phyloP scores from a whole-genome alignment of 2,329 filamentous ascomycete genomes.

The Apiospora pterosperma region DNA sequence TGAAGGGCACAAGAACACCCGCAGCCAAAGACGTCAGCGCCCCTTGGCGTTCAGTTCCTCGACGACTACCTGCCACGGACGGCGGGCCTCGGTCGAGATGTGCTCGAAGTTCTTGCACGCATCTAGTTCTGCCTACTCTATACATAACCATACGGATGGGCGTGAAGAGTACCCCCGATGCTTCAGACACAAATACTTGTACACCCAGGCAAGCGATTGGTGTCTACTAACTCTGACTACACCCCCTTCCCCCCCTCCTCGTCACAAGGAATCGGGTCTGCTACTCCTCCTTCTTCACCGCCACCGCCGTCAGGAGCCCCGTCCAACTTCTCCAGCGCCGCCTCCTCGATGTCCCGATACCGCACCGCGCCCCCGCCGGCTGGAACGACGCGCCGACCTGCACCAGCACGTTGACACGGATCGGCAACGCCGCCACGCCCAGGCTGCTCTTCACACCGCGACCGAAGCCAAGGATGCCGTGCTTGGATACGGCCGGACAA shows the following conservation, averaged over 20 bases:
- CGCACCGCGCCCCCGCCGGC: conserved; percentile 45
- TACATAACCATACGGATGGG: too few relatives aligned
- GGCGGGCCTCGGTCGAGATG: too few relatives aligned
- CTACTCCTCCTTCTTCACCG: not conserved
- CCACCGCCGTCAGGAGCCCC: too few relatives aligned
- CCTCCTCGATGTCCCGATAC: conserved; percentile 52
- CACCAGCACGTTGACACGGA: conserved; percentile 53
- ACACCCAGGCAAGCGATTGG: too few relatives aligned
- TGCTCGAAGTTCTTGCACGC: too few relatives aligned
- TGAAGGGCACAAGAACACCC: too few relatives aligned
- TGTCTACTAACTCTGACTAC: not conserved
- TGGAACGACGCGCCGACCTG: conserved; percentile 41
- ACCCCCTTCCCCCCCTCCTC: too few relatives aligned
- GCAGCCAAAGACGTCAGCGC: too few relatives aligned
- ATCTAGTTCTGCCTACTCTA: not conserved
- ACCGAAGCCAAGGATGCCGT: conserved; percentile 51
- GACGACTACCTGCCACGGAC: too few relatives aligned
- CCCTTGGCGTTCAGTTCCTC: too few relatives aligned
- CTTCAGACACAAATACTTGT: not conserved
- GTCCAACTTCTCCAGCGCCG: conserved; percentile 3
- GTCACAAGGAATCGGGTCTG: too few relatives aligned
- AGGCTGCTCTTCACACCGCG: conserved; percentile 41
- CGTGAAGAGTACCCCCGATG: too few relatives aligned
- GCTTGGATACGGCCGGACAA: conserved; percentile 42
- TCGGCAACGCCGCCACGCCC: conserved; percentile 32